phyloP scores from a whole-genome alignment of 371 early-diverging fungal species.

The Apophysomyces sp. region DNA sequence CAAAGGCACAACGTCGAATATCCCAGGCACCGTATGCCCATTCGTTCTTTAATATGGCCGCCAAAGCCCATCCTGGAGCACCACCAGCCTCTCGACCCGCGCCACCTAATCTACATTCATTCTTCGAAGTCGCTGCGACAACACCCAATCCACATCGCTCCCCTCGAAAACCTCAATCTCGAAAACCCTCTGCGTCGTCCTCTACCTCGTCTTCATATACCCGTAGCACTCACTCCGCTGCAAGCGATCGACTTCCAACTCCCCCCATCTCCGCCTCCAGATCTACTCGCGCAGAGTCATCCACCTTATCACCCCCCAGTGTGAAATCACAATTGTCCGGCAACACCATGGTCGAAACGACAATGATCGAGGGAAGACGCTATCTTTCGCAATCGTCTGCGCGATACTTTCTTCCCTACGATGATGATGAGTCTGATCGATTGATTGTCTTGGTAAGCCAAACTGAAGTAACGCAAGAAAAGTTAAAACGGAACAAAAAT shows the following conservation, averaged over 20 bases:
- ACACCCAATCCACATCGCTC: slow-evolving; percentile 1
- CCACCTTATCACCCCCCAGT: not conserved
- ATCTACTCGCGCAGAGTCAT: not conserved
- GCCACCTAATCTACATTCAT: not conserved
- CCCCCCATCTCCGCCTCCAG: slow-evolving; percentile 6
- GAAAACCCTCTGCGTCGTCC: not conserved
- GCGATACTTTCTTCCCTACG: slow-evolving; percentile 23
- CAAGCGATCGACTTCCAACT: slow-evolving; percentile 2
- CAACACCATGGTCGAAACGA: not conserved
- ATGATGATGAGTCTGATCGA: slow-evolving; percentile 44
- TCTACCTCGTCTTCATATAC: slow-evolving; percentile 3
- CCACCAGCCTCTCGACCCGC: slow-evolving; percentile 2
- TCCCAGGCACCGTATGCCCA: slow-evolving; percentile 14
- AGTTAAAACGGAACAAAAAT: not conserved
- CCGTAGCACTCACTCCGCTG: not conserved
- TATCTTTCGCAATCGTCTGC: slow-evolving; percentile 10
- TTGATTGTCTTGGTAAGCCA: slow-evolving; percentile 36
- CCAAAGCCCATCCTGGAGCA: slow-evolving; percentile 6
- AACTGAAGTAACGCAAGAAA: not conserved
- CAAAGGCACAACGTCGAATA: slow-evolving; percentile 19
- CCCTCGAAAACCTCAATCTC: not conserved
- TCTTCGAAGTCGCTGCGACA: not conserved
- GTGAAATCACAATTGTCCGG: slow-evolving; percentile 1
- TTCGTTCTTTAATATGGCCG: slow-evolving; percentile 20
- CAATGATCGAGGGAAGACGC: slow-evolving; percentile 12